Evolutionary conservation across 306 rosid genomes (phyloP), one percentile per base, ranked within the genome.

Genomic region (Mimosa bimucronata): DNA sequence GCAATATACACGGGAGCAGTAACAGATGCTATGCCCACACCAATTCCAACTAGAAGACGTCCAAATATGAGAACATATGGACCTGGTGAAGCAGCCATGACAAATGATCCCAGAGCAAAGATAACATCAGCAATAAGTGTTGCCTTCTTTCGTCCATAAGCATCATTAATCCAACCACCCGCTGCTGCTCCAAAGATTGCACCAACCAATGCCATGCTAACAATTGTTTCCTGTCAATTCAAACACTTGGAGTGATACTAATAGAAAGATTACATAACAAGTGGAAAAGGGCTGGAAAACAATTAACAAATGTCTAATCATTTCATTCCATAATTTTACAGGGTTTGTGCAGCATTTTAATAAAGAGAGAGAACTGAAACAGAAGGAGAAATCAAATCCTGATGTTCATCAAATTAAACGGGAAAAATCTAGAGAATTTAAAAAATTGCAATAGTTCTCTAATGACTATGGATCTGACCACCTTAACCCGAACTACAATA

Each of bases 1-100:
- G 98, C 98, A 79, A 94, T 94, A 79, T 94, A 94, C 3, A 94
- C 97, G 37, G 97, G 97, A 79, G 98, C 97, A 28, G 96, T 94
- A 57, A 92, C 96, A 15, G 98, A 94, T 15, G 97, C 97, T 71
- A 89, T 72, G 7, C 98, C 98, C 12, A 94, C 86, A 62, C 98
- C 98, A 44, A 94, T 83, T 48, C 98, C 97, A 46, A 89, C 90
- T 0, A 94, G 82, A 74, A 94, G 89, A 62, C 98, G 91, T 57
- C 97, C 98, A 34, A 76, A 5, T 53, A 94, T 94, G 65, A 94
- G 98, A 84, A 92, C 86, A 82, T 90, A 91, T 71, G 98, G 92
- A 87, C 88, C 74, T 1, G 96, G 97, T 6, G 98, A 95, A 10
- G 89, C 94, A 60, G 98, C 97, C 98, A 94, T 94, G 66, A 89